These are phyloP conservation scores for Aspergillus ostianus DNA, from an alignment of 495 filamentous ascomycete genomes.

Conservation along the genomic window DNA sequence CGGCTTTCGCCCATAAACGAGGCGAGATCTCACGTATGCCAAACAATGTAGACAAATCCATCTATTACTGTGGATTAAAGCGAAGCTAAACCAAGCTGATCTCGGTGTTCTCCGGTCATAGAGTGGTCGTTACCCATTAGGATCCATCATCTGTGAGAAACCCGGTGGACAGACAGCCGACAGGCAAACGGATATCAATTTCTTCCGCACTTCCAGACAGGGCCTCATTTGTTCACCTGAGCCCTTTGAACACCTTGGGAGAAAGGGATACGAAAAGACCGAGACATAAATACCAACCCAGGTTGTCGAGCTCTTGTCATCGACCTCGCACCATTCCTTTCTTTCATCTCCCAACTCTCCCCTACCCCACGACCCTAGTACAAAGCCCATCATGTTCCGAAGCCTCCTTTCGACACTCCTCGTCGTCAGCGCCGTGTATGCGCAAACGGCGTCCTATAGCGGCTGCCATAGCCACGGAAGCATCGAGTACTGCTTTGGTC, in stretches of 20 bases:
- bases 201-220: background rate
- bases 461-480: slow-evolving; percentile 13
- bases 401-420: background rate
- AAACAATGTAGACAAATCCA: too few relatives aligned
- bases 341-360: background rate
- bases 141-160: background rate
- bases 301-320: background rate
- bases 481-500: slow-evolving; percentile 26
- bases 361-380: background rate
- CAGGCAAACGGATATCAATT: background rate
- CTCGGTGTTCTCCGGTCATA: background rate
- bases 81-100: background rate
- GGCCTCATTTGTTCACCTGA: background rate
- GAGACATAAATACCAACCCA: background rate
- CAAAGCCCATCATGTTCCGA: background rate
- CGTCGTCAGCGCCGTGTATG: slow-evolving; percentile 3
- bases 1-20: too few relatives aligned
- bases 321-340: background rate
- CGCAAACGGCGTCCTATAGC: slow-evolving; percentile 4
- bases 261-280: background rate
- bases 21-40: too few relatives aligned
- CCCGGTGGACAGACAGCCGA: background rate
- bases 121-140: background rate
- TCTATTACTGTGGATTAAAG: too few relatives aligned
- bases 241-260: slow-evolving; percentile 1